phyloP scores from a whole-genome alignment of 2,329 filamentous ascomycete species.

The Colletotrichum somersetense region DNA sequence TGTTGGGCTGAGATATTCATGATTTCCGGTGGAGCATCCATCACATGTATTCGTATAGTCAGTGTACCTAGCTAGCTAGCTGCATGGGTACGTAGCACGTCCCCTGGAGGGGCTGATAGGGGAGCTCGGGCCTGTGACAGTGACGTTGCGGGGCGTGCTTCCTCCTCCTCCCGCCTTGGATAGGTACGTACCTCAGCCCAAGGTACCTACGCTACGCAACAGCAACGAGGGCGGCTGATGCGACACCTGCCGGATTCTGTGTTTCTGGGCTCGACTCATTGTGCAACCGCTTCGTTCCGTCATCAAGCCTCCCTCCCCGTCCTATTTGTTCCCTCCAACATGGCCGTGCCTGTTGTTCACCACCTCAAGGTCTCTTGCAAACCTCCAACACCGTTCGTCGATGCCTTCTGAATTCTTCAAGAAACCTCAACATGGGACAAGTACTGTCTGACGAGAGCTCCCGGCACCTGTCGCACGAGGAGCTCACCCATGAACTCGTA shows the following conservation, averaged over 20 bases:
- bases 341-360: slow-evolving; percentile 13
- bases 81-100: background rate
- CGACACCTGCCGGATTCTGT: slow-evolving; percentile 25
- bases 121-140: slow-evolving; percentile 32
- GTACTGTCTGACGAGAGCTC: slow-evolving; percentile 60
- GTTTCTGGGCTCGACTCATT: slow-evolving; percentile 8
- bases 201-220: no score
- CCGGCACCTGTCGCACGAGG: slow-evolving; percentile 62
- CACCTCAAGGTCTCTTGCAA: slow-evolving; percentile 5
- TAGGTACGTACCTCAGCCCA: background rate
- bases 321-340: slow-evolving; percentile 12
- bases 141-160: slow-evolving; percentile 28
- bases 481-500: slow-evolving; percentile 66
- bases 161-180: background rate
- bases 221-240: background rate
- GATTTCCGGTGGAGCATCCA: background rate
- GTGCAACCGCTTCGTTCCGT: slow-evolving; percentile 14
- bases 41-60: slow-evolving; percentile 17
- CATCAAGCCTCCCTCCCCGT: slow-evolving; percentile 4
- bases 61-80: no score
- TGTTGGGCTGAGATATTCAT: slow-evolving; percentile 10
- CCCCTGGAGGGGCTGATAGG: slow-evolving; percentile 18
- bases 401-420: slow-evolving; percentile 2
- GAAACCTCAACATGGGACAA: slow-evolving; percentile 62
- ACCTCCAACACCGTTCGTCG: background rate